These are phyloP conservation scores for Mycena belliarum DNA, from an alignment of 768 basidiomycete species.

Conservation along the genomic window DNA sequence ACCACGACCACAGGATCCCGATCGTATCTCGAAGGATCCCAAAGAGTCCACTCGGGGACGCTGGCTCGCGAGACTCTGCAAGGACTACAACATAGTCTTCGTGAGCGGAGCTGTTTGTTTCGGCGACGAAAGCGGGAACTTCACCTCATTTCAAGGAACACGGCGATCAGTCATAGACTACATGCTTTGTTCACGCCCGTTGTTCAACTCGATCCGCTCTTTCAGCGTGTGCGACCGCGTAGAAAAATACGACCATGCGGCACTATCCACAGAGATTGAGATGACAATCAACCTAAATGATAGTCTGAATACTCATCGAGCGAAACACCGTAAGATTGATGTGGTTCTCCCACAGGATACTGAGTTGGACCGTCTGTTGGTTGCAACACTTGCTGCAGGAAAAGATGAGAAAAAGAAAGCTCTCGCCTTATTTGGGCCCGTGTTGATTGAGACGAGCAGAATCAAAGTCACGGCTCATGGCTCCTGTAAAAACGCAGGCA, in stretches of 20 bases:
- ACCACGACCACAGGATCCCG: not conserved
- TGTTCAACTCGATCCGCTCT: not conserved
- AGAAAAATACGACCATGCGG: constrained; percentile 1
- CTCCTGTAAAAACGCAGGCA: too few species aligned
- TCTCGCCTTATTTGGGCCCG: too few species aligned
- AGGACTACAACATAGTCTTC: not conserved
- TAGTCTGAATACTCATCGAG: too few species aligned
- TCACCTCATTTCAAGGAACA: constrained; percentile 12
- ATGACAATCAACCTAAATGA: too few species aligned
- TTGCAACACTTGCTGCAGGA: too few species aligned
- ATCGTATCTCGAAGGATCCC: not conserved
- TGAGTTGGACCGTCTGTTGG: too few species aligned
- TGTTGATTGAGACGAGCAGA: too few species aligned
- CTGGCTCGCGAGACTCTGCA: not conserved
- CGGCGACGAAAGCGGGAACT: not conserved
- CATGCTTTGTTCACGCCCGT: not conserved
- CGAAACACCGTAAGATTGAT: too few species aligned
- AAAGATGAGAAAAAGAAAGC: too few species aligned
- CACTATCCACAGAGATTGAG: not conserved
- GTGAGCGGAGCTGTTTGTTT: constrained; percentile 1
- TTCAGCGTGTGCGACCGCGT: not conserved
- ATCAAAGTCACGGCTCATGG: too few species aligned
- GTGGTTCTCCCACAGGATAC: too few species aligned
- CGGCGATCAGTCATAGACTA: constrained; percentile 9
- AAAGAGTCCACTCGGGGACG: not conserved